Conservation (phyloP, 2,329 filamentous ascomycete genomes). For the Niveomyces coronatus region DNA sequence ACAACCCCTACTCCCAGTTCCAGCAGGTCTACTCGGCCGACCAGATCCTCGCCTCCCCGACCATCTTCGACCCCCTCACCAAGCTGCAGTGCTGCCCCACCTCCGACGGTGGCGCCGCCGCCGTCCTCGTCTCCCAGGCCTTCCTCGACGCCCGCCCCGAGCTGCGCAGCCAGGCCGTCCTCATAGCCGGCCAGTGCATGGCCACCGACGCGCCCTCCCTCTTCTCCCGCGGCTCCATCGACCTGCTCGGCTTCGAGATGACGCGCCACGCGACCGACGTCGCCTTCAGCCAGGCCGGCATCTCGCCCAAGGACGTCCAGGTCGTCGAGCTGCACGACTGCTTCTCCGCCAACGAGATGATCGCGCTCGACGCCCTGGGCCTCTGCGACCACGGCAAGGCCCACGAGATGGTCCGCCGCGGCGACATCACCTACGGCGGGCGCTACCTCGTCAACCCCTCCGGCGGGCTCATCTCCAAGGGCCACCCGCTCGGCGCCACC, state of each 20-base stretch:
- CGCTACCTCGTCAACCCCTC: conserved; percentile 83
- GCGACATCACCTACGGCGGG: conserved; percentile 87
- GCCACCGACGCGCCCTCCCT: conserved; percentile 74
- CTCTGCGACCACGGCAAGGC: conserved; percentile 72
- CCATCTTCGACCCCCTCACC: conserved; percentile 78
- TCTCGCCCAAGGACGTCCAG: conserved; percentile 59
- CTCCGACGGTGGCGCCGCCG: conserved; percentile 82
- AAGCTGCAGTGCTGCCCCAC: conserved; percentile 99
- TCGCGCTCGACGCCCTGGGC: conserved; percentile 77
- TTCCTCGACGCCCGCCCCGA: conserved; percentile 82
- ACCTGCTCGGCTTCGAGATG: conserved; percentile 87
- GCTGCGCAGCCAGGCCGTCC: conserved; percentile 70
- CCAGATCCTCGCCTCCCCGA: conserved; percentile 64
- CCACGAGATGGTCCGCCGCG: conserved; percentile 77
- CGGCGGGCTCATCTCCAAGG: conserved; percentile 90
- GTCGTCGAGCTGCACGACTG: conserved; percentile 95
- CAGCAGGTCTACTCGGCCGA: conserved; percentile 82
- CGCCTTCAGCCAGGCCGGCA: conserved; percentile 65
- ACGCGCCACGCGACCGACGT: conserved; percentile 55
- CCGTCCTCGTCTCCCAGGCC: conserved; percentile 75
- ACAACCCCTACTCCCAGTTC: conserved; percentile 98
- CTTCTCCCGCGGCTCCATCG: conserved; percentile 73
- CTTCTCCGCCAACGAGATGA: conserved; percentile 92
- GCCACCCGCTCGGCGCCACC: conserved; percentile 85
- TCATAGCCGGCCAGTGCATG: conserved; percentile 79